These are phyloP conservation scores for Termitomyces sp. DNA, from an alignment of 768 basidiomycete genomes.

Conservation along the genomic window DNA sequence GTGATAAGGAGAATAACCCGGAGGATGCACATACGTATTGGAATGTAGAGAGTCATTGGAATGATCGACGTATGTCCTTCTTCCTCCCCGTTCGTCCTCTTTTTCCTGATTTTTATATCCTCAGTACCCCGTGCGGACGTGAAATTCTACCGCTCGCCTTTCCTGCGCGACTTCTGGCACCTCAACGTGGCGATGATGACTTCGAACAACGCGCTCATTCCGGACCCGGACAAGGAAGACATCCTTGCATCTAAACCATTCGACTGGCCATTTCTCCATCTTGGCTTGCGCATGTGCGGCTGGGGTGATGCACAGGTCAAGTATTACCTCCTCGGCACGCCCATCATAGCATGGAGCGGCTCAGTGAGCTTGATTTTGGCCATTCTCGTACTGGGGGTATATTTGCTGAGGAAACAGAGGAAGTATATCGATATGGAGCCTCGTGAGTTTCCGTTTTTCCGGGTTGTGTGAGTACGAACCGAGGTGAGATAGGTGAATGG, in stretches of 20 bases:
- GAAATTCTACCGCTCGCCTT: conserved; percentile 86
- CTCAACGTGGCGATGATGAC: conserved; percentile 99
- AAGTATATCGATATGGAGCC: conserved; percentile 91
- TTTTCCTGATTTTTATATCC: background rate
- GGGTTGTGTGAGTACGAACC: background rate
- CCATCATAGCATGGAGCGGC: conserved; percentile 88
- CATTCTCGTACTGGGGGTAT: conserved; percentile 53
- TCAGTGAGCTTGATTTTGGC: conserved; percentile 61
- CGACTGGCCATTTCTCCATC: conserved; percentile 90
- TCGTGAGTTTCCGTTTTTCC: conserved; percentile 42
- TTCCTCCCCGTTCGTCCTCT: conserved; percentile 1
- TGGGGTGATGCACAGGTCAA: conserved; percentile 88
- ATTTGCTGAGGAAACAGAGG: conserved; percentile 80
- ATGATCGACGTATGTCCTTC: conserved; percentile 74
- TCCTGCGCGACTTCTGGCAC: conserved; percentile 97
- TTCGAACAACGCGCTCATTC: conserved; percentile 96
- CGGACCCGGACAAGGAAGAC: conserved; percentile 98
- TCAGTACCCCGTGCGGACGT: conserved; percentile 80
- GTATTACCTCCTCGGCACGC: conserved; percentile 93
- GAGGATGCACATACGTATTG: conserved; percentile 87
- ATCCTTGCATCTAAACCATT: conserved; percentile 89
- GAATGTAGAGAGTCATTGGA: conserved; percentile 99
- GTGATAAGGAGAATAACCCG: conserved; percentile 83
- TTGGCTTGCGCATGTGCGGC: conserved; percentile 96
- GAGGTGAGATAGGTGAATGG: conserved; percentile 66